Conservation (phyloP, 495 filamentous ascomycete genomes). For the Parmelia sp. region DNA sequence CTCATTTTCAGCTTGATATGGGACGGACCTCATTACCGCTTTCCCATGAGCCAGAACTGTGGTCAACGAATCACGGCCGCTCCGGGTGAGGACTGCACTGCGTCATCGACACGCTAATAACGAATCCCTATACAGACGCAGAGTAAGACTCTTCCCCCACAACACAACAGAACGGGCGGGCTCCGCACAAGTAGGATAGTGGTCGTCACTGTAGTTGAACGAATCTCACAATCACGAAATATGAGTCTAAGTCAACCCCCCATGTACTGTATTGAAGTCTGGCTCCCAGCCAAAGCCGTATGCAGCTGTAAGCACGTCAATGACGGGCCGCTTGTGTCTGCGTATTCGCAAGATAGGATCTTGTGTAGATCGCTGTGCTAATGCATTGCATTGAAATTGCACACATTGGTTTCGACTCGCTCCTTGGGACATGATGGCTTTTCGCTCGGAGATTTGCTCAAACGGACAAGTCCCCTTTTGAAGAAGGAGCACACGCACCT, state of each 20-base stretch:
- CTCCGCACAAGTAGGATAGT: background rate
- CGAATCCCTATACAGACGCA: too few relatives aligned
- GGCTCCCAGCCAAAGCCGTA: background rate
- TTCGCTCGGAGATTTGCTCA: background rate
- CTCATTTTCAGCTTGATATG: background rate
- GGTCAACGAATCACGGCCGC: background rate
- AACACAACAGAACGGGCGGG: too few relatives aligned
- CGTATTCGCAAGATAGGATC: background rate
- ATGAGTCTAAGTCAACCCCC: background rate
- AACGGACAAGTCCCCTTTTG: background rate
- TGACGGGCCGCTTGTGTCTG: background rate
- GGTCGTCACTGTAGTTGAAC: background rate
- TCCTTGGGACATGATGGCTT: background rate
- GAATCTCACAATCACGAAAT: background rate
- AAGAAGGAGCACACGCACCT: background rate
- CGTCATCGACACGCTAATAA: background rate
- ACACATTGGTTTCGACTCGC: background rate
- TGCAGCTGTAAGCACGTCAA: background rate
- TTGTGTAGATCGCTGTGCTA: background rate
- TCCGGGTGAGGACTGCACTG: background rate
- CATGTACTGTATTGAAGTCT: background rate
- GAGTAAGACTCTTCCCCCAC: too few relatives aligned
- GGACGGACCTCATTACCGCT: background rate
- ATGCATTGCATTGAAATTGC: background rate
- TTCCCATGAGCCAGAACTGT: background rate